phyloP scores from a whole-genome alignment of 2,329 filamentous ascomycete genomes.

The Leptographium flavum region DNA sequence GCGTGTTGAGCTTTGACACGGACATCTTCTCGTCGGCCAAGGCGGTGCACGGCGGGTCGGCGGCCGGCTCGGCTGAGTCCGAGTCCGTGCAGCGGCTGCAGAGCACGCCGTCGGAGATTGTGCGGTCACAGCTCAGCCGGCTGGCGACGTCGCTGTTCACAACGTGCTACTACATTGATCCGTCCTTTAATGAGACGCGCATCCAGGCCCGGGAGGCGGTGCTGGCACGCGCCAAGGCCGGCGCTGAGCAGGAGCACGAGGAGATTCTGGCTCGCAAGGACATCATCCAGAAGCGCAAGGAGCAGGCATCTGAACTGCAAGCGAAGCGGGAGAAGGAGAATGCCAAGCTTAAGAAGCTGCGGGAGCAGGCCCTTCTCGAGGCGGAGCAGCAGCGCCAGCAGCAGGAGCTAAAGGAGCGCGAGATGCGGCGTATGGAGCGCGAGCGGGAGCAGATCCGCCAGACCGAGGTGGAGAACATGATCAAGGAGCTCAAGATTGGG shows the following conservation, averaged over 20 bases:
- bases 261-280: conserved; percentile 77
- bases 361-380: conserved; percentile 76
- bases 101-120: conserved; percentile 95
- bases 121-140: conserved; percentile 84
- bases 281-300: conserved; percentile 92
- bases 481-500: conserved; percentile 80
- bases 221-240: conserved; percentile 67
- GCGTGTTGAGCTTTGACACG: conserved; percentile 91
- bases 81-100: conserved; percentile 91
- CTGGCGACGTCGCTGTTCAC: conserved; percentile 83
- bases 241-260: conserved; percentile 81
- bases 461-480: conserved; percentile 85
- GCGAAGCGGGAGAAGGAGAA: conserved; percentile 87
- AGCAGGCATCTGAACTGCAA: conserved; percentile 77
- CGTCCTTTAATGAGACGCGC: conserved; percentile 70
- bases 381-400: conserved; percentile 78
- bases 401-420: conserved; percentile 86
- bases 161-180: conserved; percentile 92
- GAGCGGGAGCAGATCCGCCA: conserved; percentile 83
- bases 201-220: conserved; percentile 67
- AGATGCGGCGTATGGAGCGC: conserved; percentile 70
- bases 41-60: conserved; percentile 72
- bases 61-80: conserved; percentile 72
- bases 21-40: conserved; percentile 97
- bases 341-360: conserved; percentile 72